Percentiles rank a stretch among this genome's conserved stretches.
These are phyloP conservation scores for Candida boleticola DNA, from an alignment of 805 yeast species.

Conservation along the genomic window DNA sequence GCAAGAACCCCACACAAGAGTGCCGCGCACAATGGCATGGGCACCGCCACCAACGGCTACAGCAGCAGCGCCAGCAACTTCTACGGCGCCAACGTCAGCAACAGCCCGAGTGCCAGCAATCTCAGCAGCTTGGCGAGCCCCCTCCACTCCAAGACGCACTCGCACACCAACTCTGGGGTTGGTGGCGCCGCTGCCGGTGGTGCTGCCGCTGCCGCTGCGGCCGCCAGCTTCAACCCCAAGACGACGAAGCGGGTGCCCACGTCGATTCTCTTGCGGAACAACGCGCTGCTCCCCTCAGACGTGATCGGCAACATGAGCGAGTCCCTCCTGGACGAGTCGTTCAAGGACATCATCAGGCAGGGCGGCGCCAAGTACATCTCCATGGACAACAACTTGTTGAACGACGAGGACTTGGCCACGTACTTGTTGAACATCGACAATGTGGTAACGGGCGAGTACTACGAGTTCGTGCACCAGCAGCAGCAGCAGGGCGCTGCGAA, in stretches of 20 bases:
- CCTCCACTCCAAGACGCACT: not conserved
- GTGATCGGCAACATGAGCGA: not conserved
- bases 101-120: not conserved
- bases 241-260: no score
- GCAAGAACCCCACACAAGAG: no score
- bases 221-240: no score
- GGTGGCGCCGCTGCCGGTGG: not conserved
- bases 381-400: conserved; percentile 9
- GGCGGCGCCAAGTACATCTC: conserved; percentile 21
- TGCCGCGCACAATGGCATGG: no score
- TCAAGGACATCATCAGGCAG: conserved; percentile 13
- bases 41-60: no score
- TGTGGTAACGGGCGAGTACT: not conserved
- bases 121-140: not conserved
- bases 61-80: no score
- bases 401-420: conserved; percentile 25
- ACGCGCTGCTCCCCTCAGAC: no score
- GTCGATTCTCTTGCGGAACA: no score
- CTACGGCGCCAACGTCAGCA: not conserved
- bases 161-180: not conserved
- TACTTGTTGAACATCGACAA: conserved; percentile 17
- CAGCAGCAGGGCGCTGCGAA: not conserved
- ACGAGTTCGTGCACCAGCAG: not conserved
- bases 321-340: conserved; percentile 9
- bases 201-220: no score